Percentiles rank a stretch among this genome's conserved stretches.
phyloP scores from a whole-genome alignment of 2,329 filamentous ascomycete species.

The Pseudogymnoascus destructans region DNA sequence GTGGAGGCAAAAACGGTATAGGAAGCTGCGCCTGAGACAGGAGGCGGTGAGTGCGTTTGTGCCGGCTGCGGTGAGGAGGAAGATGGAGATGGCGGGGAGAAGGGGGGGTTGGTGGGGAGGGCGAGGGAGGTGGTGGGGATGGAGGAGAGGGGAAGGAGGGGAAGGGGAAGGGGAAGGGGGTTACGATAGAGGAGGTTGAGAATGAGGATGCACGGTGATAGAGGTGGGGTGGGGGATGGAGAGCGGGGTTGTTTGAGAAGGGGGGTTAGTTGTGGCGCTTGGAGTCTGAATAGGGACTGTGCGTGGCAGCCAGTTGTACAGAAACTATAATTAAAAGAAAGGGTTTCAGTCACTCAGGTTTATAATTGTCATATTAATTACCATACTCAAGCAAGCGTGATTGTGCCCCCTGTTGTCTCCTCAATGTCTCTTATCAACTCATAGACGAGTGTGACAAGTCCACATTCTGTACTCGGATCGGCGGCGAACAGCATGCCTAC shows the following conservation, averaged over 20 bases:
- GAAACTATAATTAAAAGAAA: not conserved
- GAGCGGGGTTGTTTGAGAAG: too few species aligned
- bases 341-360: not conserved
- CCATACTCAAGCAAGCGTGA: not conserved
- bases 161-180: conserved; percentile 33
- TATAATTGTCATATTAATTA: too few species aligned
- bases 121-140: conserved; percentile 17
- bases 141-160: conserved; percentile 34
- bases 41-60: conserved; percentile 77
- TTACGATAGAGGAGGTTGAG: conserved; percentile 44
- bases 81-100: conserved; percentile 69
- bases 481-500: not conserved
- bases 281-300: not conserved
- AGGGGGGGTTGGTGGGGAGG: conserved; percentile 46
- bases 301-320: not conserved
- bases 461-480: not conserved
- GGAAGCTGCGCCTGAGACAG: conserved; percentile 77
- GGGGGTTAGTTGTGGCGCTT: not conserved
- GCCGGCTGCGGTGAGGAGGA: conserved; percentile 65
- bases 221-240: not conserved
- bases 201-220: conserved; percentile 36
- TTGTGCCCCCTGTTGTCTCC: not conserved
- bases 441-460: not conserved
- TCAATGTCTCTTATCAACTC: not conserved
- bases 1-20: conserved; percentile 65